Evolutionary conservation across 495 filamentous ascomycete species (phyloP), one percentile per base, ranked within the genome.

Genomic region (Podospora pseudoanserina): DNA sequence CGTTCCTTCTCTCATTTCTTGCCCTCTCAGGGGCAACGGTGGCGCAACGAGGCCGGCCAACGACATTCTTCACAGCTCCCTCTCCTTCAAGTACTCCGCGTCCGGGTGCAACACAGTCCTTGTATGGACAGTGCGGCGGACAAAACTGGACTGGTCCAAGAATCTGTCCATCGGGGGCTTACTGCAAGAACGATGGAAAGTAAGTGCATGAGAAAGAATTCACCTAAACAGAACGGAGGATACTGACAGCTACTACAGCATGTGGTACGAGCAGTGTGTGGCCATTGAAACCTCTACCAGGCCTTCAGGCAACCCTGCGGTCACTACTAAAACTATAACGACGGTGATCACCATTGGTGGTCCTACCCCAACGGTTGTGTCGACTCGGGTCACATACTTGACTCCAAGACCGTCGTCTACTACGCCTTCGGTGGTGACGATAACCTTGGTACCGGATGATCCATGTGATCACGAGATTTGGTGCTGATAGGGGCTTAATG

Each of bases 161-260:
- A 6, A n/a, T 16, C 4, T 63, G 61, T 49, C 61, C 61, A 7
- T 23, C 61, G 4, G 61, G 61, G 20, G n/a, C 30, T n/a, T 63
- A 63, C n/a, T 63, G 61, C 61, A 63, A 49, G 18, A 19, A 19
- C n/a, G 61, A 63, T 49, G 61, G 61, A 49, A 63, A 63, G 61
- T 63, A 44, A 63, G 61, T 63, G 23, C 61, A 30, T 15, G 23
- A 5, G 4, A 62, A 16, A 5, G 5, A 28, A 27, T 26, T 28
- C 16, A 18, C 18, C 16, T 32, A 62, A n/a, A 62, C 4, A 32
- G 5, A 9, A 18, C 20, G 7, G 23, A 34, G 16, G 4, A 9
- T 26, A 0, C 27, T 62, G 32, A 32, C 32, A 19, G 26, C 11
- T 18, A 19, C 16, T 19, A 63, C 18, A 63, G 61, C 32, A 63